phyloP scores from a whole-genome alignment of 139 green algal genomes.

The Eudorina sp. region DNA sequence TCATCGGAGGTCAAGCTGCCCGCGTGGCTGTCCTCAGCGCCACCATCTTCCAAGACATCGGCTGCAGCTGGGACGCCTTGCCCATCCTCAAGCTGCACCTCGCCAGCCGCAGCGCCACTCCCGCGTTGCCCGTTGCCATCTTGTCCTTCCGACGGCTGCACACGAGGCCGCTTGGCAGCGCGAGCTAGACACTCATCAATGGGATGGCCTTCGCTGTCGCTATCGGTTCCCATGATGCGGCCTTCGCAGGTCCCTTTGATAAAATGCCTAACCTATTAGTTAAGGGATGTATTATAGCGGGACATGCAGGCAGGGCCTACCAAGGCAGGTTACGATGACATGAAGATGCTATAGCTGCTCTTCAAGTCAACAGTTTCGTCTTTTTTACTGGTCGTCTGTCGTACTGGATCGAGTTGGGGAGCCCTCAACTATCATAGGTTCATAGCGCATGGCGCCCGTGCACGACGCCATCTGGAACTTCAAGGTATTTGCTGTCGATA shows the following conservation, averaged over 20 bases:
- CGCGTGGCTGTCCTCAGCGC: not conserved
- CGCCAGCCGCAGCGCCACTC: not conserved
- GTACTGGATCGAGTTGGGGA: not conserved
- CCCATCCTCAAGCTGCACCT: not conserved
- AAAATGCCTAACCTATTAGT: not conserved
- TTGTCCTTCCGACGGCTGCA: not conserved
- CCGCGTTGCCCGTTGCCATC: not conserved
- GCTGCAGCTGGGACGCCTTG: not conserved
- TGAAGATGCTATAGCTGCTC: not conserved
- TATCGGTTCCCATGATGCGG: constrained; percentile 28
- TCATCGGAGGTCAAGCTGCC: not conserved
- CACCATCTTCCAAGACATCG: not conserved
- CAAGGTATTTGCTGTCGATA: too few species aligned
- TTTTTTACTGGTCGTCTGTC: not conserved
- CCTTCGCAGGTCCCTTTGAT: not conserved
- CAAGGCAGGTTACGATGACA: not conserved
- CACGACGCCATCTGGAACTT: too few species aligned
- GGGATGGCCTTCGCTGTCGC: constrained; percentile 24
- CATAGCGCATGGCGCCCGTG: not conserved
- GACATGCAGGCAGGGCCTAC: too few species aligned
- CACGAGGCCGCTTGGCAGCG: constrained; percentile 9
- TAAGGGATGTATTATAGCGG: not conserved
- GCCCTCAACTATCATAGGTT: not conserved
- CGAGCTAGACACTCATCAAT: constrained; percentile 13
- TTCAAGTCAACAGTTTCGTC: not conserved